Percentiles rank a stretch among this genome's conserved stretches.
These are phyloP conservation scores for Hyaloscypha bicolor DNA, from an alignment of 495 filamentous ascomycete genomes.

Conservation along the genomic window DNA sequence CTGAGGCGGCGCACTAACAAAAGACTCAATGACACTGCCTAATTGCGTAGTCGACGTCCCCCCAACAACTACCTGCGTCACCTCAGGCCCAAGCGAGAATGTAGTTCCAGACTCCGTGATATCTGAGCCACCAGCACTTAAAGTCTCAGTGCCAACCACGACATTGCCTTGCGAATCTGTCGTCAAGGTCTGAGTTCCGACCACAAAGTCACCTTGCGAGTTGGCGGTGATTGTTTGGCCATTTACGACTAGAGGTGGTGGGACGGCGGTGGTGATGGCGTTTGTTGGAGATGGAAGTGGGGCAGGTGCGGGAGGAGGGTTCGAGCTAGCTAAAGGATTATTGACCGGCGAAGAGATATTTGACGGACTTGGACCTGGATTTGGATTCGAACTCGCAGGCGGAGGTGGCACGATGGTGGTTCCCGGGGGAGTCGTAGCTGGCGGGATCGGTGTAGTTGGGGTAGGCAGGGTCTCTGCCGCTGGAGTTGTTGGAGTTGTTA, in stretches of 20 bases:
- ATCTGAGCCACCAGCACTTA: conserved; percentile 9
- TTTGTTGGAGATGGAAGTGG: too few relatives aligned
- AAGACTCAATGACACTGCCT: conserved; percentile 7
- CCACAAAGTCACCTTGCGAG: not conserved
- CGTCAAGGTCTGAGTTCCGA: conserved; percentile 4
- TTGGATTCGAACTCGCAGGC: too few relatives aligned
- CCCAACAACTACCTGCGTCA: not conserved
- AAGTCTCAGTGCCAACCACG: not conserved
- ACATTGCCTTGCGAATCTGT: not conserved
- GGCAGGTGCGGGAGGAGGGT: too few relatives aligned
- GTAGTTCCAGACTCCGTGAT: conserved; percentile 5
- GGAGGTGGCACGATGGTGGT: not conserved
- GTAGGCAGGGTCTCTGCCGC: too few relatives aligned
- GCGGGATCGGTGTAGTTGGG: too few relatives aligned
- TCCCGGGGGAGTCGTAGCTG: too few relatives aligned
- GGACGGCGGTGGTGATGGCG: too few relatives aligned
- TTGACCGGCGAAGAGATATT: too few relatives aligned
- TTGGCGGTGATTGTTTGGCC: conserved; percentile 6
- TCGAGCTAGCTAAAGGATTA: too few relatives aligned
- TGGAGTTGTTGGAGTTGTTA: too few relatives aligned
- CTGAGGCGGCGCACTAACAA: conserved; percentile 6
- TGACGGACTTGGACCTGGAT: too few relatives aligned
- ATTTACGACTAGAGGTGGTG: not conserved
- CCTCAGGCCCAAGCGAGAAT: not conserved
- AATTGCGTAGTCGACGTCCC: not conserved